phyloP scores from a whole-genome alignment of 1,284 basidiomycete species.

The Trametes polyzona region DNA sequence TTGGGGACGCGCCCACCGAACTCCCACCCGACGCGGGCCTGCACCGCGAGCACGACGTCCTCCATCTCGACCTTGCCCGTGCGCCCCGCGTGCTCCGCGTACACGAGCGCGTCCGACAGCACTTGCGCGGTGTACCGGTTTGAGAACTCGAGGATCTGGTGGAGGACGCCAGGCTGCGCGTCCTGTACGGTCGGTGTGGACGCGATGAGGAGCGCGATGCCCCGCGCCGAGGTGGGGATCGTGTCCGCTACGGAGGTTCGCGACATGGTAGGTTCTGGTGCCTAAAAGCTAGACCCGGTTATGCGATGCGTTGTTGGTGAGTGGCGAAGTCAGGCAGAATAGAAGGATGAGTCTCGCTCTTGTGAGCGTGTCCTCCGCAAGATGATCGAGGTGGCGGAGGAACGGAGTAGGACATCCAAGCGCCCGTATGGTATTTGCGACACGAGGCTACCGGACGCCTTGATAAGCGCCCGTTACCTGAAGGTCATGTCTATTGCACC shows the following conservation, averaged over 20 bases:
- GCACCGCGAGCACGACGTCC: conserved; percentile 90
- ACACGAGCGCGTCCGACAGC: conserved; percentile 87
- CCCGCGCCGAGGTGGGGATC: conserved; percentile 87
- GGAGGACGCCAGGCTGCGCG: conserved; percentile 91
- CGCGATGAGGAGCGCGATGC: conserved; percentile 91
- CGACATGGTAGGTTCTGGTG: conserved; percentile 51
- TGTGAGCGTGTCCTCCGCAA: too few relatives aligned
- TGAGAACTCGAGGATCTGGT: conserved; percentile 95
- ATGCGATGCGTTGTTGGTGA: too few relatives aligned
- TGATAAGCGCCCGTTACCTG: too few relatives aligned
- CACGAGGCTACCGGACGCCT: conserved; percentile 3
- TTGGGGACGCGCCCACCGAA: conserved; percentile 93
- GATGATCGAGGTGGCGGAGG: not conserved
- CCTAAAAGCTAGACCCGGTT: too few relatives aligned
- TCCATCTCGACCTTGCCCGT: conserved; percentile 85
- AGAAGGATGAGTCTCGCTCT: too few relatives aligned
- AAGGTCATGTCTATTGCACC: too few relatives aligned
- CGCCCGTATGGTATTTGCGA: too few relatives aligned
- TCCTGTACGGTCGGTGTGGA: conserved; percentile 93
- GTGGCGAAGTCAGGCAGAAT: too few relatives aligned
- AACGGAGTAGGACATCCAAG: not conserved
- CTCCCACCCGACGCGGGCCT: conserved; percentile 93
- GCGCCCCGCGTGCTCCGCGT: conserved; percentile 91
- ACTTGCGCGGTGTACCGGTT: conserved; percentile 95
- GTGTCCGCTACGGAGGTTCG: conserved; percentile 61